phyloP scores from a whole-genome alignment of 495 filamentous ascomycete genomes.

The Xylaria intraflava region DNA sequence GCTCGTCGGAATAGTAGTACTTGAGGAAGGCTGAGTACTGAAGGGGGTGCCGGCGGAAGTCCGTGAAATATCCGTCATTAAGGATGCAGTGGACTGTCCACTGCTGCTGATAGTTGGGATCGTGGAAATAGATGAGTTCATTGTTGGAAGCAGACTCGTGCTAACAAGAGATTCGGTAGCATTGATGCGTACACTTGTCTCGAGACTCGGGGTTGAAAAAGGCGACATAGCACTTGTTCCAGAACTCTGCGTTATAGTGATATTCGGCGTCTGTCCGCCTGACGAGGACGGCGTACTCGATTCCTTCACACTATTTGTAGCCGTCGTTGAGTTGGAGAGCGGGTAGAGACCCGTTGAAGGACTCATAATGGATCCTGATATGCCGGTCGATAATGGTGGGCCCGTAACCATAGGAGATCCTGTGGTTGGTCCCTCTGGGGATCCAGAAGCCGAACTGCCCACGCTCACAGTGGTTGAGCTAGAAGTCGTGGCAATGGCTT shows the following conservation, averaged over 20 bases:
- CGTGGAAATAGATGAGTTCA: background rate
- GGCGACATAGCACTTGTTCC: background rate
- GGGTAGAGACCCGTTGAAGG: background rate
- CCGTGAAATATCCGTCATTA: background rate
- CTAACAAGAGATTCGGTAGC: background rate
- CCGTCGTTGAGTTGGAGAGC: background rate
- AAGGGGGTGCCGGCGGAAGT: background rate
- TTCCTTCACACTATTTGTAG: background rate
- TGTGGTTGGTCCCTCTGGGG: background rate
- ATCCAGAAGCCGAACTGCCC: background rate
- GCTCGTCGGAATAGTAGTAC: constrained; percentile 1
- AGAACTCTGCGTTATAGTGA: background rate
- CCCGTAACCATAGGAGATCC: background rate
- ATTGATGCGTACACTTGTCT: background rate
- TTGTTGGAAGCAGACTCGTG: background rate
- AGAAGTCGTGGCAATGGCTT: background rate
- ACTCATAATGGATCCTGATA: background rate
- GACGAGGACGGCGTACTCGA: background rate
- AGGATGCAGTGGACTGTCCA: background rate
- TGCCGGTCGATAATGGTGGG: background rate
- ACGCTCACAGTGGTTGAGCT: background rate
- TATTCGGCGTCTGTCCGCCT: background rate
- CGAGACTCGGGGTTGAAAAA: background rate
- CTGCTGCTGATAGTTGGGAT: background rate
- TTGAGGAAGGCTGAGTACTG: background rate